Base-by-base conservation (phyloP, 192 early-diverging fungal genomes). In the Gamsiella multidivaricata region DNA sequence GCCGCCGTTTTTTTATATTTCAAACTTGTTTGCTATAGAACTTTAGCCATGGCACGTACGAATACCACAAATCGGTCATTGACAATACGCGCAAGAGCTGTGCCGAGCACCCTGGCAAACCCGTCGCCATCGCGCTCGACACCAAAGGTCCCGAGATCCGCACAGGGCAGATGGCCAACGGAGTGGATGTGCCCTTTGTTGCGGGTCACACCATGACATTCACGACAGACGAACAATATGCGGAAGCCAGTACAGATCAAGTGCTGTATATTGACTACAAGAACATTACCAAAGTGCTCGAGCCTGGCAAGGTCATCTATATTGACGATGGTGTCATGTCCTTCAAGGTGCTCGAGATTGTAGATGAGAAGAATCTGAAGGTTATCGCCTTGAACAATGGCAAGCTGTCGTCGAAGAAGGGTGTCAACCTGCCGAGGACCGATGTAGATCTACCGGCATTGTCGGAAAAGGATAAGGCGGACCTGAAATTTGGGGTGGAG, bases 311-410 rank as follows among this genome's bases (percentile, higher is more conserved):
- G 81, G 81, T 81, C 20, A 93, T 93, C 71, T 93, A 86, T 66
- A 91, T 97, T 65, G 96, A 97, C 67, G 96, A 97, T 73, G 96
- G 96, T 25, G 91, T 94, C 64, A 87, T 97, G 82, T 91, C 92
- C n/a, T 97, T 97, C 76, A 91, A 91, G 65, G 96, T 97, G 8
- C 85, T 94, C 45, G 92, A 91, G 75, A 83, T 83, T 29, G 41
- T 59, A 26, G 84, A 87, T 6, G 62, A 61, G 26, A 70, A 84
- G 32, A 46, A 41, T 84, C 14, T 93, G 65, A 81, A 74, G 53
- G 91, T 89, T 34, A 80, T 84, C 26, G 91, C 91, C 14, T 78
- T 88, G 70, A 96, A 94, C 79, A 88, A 89, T 74, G 94, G 94
- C 45, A 85, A 87, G 51, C 84, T 97, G 50, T 90, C 89, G 51